Evolutionary conservation across 75 land plant species (phyloP), one percentile per base, ranked within the genome.

Genomic region (Adiantum capillusveneris): DNA sequence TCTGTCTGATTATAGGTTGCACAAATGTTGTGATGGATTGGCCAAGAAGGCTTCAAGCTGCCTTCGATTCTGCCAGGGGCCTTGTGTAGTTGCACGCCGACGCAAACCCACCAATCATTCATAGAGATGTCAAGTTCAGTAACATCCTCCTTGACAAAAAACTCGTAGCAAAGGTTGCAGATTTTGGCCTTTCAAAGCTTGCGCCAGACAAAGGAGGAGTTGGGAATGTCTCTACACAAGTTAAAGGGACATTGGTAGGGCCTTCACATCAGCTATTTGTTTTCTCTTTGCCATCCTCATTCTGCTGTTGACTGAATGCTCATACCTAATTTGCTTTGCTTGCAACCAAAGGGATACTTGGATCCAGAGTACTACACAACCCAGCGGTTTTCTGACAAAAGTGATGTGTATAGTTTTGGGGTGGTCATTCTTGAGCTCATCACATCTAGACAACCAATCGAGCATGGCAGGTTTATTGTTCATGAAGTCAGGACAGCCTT

Each of bases 301-400:
- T 0, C 28, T n/a, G 12, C 21, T 0, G 11, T 27, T n/a, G 21
- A 0, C 0, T 56, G 25, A 26, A 25, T 62, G 17, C 0, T 45
- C 11, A 34, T 3, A 5, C 7, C 37, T 34, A 34, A 5, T 0
- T 24, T 56, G 19, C 7, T 25, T 56, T 36, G 22, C n/a, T 17
- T 14, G 12, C 14, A 12, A 14, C 17, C 9, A 37, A 57, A 71
- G 69, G 73, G 73, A 14, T 71, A 71, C 53, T 27, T 71, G 41
- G 73, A 71, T 44, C 73, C 73, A 5, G 73, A 71, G 60, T 71
- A 71, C 31, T 71, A 56, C 53, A 57, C 53, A 51, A 71, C 73
- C 21, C 25, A 1, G 13, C 21, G 54, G 53, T 49, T 65, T 14
- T 42, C 71, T 0, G 52, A 44, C 5, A 71, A 65, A 49, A 65